These are phyloP conservation scores for Trichoderma sp. DNA, from an alignment of 2,329 filamentous ascomycete genomes.

Conservation along the genomic window DNA sequence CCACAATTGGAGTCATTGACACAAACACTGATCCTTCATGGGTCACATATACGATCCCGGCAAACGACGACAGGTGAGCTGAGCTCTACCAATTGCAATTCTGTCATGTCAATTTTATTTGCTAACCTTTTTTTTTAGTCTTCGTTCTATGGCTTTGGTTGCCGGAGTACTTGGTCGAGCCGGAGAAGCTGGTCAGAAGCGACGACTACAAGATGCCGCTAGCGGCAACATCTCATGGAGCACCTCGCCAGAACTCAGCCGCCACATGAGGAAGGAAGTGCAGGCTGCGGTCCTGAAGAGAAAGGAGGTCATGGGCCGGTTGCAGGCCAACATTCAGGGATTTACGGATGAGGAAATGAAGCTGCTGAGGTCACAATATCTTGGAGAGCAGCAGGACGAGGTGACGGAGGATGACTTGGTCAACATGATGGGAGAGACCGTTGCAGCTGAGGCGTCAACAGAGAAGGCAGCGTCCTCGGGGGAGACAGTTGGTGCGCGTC, in stretches of 20 bases:
- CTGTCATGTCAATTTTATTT: background rate
- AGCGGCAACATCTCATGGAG: slow-evolving; percentile 65
- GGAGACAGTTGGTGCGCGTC: background rate
- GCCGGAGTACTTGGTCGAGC: slow-evolving; percentile 83
- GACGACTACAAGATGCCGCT: slow-evolving; percentile 63
- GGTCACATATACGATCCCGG: slow-evolving; percentile 95
- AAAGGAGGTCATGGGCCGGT: slow-evolving; percentile 40
- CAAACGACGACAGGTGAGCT: slow-evolving; percentile 87
- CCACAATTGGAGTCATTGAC: slow-evolving; percentile 93
- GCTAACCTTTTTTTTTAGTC: slow-evolving; percentile 48
- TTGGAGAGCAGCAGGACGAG: slow-evolving; percentile 31
- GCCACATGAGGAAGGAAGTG: slow-evolving; percentile 41
- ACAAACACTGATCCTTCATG: slow-evolving; percentile 90
- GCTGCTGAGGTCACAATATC: slow-evolving; percentile 33
- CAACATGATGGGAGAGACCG: slow-evolving; percentile 32
- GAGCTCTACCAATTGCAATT: background rate
- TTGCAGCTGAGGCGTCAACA: background rate
- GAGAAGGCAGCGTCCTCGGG: background rate
- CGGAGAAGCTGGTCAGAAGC: slow-evolving; percentile 72
- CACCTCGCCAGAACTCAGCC: slow-evolving; percentile 47
- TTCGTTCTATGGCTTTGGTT: slow-evolving; percentile 79
- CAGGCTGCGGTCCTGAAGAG: slow-evolving; percentile 34
- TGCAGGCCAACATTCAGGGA: slow-evolving; percentile 38
- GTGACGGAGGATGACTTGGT: slow-evolving; percentile 42
- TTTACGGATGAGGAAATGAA: slow-evolving; percentile 43